Evolutionary conservation across 495 filamentous ascomycete species (phyloP).

Genomic region (Aspergillus bridgeri): DNA sequence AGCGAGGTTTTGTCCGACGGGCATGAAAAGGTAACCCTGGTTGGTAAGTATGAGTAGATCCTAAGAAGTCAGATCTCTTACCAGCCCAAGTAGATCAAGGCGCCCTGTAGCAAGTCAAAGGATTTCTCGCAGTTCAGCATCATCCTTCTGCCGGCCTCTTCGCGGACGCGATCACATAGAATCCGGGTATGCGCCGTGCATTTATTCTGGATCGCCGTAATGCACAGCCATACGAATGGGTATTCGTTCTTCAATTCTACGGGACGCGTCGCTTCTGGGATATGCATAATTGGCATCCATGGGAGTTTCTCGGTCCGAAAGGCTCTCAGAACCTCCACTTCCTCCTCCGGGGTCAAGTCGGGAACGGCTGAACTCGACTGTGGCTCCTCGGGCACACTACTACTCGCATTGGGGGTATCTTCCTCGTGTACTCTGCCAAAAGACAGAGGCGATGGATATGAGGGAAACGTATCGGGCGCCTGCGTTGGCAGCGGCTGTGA

Average conservation of each 20-base stretch:
- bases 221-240: background rate
- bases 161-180: background rate
- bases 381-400: background rate
- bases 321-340: background rate
- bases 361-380: background rate
- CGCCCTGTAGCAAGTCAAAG: background rate
- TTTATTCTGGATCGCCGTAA: background rate
- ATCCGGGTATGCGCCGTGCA: background rate
- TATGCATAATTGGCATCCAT: background rate
- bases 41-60: background rate
- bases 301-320: background rate
- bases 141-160: background rate
- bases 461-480: background rate
- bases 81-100: background rate
- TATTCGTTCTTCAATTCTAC: background rate
- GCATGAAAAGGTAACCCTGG: background rate
- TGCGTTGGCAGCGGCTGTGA: background rate
- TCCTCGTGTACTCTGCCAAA: background rate
- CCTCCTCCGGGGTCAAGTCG: background rate
- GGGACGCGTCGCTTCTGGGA: background rate
- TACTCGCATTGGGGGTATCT: background rate
- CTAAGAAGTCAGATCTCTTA: background rate
- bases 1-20: background rate
- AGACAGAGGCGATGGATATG: background rate
- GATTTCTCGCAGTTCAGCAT: background rate